Evolutionary conservation across 345 rosid species (phyloP), one percentile per base, ranked within the genome.

Genomic region (Erucastrum elatum): DNA sequence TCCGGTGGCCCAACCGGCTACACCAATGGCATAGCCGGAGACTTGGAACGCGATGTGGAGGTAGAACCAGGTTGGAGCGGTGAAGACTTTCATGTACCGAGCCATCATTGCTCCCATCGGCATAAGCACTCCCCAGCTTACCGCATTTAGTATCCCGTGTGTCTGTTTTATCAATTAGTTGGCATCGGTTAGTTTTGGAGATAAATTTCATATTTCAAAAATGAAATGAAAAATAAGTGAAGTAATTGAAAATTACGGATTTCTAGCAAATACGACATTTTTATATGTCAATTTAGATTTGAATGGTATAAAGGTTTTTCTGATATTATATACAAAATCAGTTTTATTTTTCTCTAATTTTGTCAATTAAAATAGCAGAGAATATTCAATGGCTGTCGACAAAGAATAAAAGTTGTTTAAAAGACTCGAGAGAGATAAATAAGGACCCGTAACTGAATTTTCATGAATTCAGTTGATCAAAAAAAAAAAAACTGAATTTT

Each of bases 1-100:
- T 39, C 98, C 98, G 0, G 98, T 94, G 6, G 83, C 94, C 91
- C 91, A 94, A 0, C 98, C 98, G 1, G 94, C 87, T 5, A 93
- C 89, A 0, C 98, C 98, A 11, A 94, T 78, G 0, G 64, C 70
- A 31, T 92, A 94, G 67, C 90, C 98, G 0, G 94, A 91, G 58
- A 84, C 68, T 82, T 94, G 98, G 81, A 89, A 87, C 9, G 84
- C 87, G 0, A 80, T 82, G 68, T 94, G 98, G 7, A 94, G 89
- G 74, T 91, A 92, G 77, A 92, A 94, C 98, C 98, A 94, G 0
- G 96, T 89, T 6, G 98, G 97, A 27, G 87, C 87, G 5, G 93
- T 88, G 89, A 90, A 94, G 85, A 92, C 95, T 81, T 85, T 94
- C 72, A 92, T 72, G 84, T 94, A 91, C 64, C 98, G 86, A 21